Evolutionary conservation across 179 eudicot species (phyloP).

Genomic region (Silene vulgaris): DNA sequence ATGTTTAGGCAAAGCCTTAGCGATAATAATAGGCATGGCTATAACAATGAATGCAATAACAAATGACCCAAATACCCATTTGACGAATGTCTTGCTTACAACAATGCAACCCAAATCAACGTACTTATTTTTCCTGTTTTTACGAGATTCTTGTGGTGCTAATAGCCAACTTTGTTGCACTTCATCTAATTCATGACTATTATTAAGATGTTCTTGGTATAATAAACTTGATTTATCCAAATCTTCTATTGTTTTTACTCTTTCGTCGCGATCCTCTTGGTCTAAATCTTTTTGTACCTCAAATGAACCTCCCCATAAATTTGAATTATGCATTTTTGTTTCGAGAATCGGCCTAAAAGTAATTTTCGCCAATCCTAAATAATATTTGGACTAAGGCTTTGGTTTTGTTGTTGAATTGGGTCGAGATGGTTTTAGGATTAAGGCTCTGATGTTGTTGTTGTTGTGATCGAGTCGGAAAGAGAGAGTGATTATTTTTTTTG

Average conservation of each 20-base stretch:
- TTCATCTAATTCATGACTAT: constrained; percentile 28
- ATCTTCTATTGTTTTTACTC: constrained; percentile 22
- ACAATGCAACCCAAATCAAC: constrained; percentile 41
- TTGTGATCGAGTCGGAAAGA: neutral
- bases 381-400: neutral
- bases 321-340: constrained; percentile 28
- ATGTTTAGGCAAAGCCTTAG: constrained; percentile 36
- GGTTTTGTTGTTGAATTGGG: neutral
- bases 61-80: constrained; percentile 34
- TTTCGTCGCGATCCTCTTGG: constrained; percentile 16
- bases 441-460: neutral
- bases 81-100: constrained; percentile 26
- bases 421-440: neutral
- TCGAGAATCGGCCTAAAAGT: neutral
- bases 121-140: constrained; percentile 28
- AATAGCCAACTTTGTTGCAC: constrained; percentile 42
- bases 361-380: neutral
- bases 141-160: constrained; percentile 30
- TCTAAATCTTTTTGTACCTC: constrained; percentile 22
- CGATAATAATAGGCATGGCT: constrained; percentile 32
- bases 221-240: constrained; percentile 36
- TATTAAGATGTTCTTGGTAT: constrained; percentile 26
- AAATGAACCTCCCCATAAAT: constrained; percentile 38
- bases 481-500: neutral
- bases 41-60: constrained; percentile 26